Evolutionary conservation across 2,329 filamentous ascomycete species (phyloP), one percentile per base, ranked within the genome.

Genomic region (Thelonectria blattea): DNA sequence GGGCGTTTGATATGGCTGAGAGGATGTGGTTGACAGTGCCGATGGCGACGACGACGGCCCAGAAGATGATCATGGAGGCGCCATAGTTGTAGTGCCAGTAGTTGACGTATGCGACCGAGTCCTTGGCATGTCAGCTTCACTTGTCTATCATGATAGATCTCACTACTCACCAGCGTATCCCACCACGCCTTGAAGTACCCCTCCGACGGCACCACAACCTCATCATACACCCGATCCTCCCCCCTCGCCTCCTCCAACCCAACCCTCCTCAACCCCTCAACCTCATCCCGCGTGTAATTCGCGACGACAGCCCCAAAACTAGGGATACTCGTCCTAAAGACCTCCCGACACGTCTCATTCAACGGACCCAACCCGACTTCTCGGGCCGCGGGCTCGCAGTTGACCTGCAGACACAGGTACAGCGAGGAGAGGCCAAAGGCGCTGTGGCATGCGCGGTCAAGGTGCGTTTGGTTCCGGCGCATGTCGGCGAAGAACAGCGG

Each of bases 11-110:
- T 5, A 68, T 39, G 11, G 65, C 56, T 7, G 60, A 49, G 0
- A 71, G 18, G 0, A 73, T 30, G 14, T 76, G 78, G 20, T 73
- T 74, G 1, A 65, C 60, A 0, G 77, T 30, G 9, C 79, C 79
- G 7, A 80, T 63, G 4, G 69, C 65, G 10, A 79, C 60, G 1
- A 81, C 78, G 1, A 67, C 57, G 0, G 62, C 54, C 81, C 81
- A 83, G 56, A 80, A 83, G 0, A 69, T 52, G 8, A 76, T 65
- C 68, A 81, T 76, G 4, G 71, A 73, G 15, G 66, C 64, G 3
- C 76, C 75, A 42, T 81, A 80, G 3, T 66, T 18, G 7, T 67
- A 65, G 58, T 82, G 80, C 32, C 74, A 63, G 1, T 58, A 49
- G 18, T 72, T 67, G 2, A 76, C 74, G 60, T 80, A 79, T 39